phyloP scores from a whole-genome alignment of 2,329 filamentous ascomycete genomes.

The Leptographium wingfieldii region DNA sequence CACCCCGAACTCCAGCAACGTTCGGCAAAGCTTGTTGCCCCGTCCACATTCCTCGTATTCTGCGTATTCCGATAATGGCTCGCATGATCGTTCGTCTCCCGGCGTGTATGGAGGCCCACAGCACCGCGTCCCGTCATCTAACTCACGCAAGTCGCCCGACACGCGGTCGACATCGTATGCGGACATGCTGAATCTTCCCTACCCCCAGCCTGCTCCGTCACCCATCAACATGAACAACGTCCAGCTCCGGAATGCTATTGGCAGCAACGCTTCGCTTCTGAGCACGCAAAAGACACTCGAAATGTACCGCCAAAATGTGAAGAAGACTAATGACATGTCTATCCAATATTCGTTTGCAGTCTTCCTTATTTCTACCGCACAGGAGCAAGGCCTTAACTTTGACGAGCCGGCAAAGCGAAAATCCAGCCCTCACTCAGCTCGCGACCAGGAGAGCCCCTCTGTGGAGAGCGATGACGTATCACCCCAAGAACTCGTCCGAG shows the following conservation, averaged over 20 bases:
- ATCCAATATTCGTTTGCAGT: constrained; percentile 96
- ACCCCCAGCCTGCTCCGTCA: constrained; percentile 62
- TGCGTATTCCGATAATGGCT: constrained; percentile 53
- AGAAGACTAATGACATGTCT: constrained; percentile 83
- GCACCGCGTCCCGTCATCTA: constrained; percentile 33
- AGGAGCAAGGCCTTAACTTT: constrained; percentile 54
- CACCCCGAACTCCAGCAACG: constrained; percentile 42
- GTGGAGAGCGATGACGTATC: constrained; percentile 34
- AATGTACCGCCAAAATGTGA: constrained; percentile 94
- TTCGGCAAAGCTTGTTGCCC: constrained; percentile 44
- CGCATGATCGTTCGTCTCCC: constrained; percentile 47
- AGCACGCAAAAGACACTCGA: constrained; percentile 89
- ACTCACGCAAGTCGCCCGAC: constrained; percentile 44
- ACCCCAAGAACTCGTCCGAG: constrained; percentile 60
- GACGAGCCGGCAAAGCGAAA: constrained; percentile 33
- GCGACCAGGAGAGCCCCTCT: constrained; percentile 34
- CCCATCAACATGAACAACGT: constrained; percentile 68
- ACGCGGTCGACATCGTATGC: constrained; percentile 39
- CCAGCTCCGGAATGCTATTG: constrained; percentile 64
- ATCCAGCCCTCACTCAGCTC: constrained; percentile 31
- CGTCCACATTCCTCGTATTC: constrained; percentile 71
- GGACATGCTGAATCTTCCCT: constrained; percentile 55
- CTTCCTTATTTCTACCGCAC: constrained; percentile 81
- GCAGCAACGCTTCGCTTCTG: constrained; percentile 80
- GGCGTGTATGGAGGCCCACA: constrained; percentile 28